Evolutionary conservation across 768 basidiomycete genomes (phyloP).

Genomic region (Boletales sp.): DNA sequence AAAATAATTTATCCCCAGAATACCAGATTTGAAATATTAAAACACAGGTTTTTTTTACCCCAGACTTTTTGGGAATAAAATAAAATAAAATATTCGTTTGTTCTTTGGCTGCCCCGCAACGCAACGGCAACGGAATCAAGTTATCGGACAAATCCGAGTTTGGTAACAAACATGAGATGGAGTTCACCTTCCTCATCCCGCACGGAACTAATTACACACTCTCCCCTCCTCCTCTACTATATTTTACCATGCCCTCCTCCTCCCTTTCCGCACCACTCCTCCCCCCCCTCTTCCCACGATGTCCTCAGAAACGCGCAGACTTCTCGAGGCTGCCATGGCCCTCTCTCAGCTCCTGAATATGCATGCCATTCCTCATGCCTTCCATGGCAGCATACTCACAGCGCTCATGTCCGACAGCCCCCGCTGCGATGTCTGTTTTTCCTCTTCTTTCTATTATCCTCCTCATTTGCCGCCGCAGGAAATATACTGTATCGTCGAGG

Average conservation of each 20-base stretch:
- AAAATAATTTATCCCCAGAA: constrained; percentile 17
- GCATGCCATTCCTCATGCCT: constrained; percentile 69
- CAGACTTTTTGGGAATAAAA: constrained; percentile 10
- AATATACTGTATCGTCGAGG: constrained; percentile 81
- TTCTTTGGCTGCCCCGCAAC: constrained; percentile 17
- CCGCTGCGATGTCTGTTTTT: constrained; percentile 58
- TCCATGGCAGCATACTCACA: constrained; percentile 71
- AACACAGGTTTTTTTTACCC: constrained; percentile 16
- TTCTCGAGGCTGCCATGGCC: constrained; percentile 72
- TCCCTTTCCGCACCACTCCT: constrained; percentile 26
- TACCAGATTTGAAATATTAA: constrained; percentile 18
- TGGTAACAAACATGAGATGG: constrained; percentile 28
- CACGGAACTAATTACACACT: constrained; percentile 49
- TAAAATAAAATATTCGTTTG: background rate
- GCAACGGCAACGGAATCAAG: background rate
- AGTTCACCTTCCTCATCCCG: constrained; percentile 35
- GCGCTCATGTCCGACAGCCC: constrained; percentile 65
- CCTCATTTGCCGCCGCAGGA: constrained; percentile 48
- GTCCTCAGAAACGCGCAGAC: constrained; percentile 64
- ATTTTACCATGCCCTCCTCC: constrained; percentile 52
- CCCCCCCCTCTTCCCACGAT: constrained; percentile 33
- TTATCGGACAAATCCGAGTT: constrained; percentile 28
- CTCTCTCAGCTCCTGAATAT: constrained; percentile 63
- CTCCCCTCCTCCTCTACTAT: constrained; percentile 29
- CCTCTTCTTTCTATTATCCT: background rate